Conservation (phyloP, 2,329 filamentous ascomycete species). For the Aspergillus neoniger region DNA sequence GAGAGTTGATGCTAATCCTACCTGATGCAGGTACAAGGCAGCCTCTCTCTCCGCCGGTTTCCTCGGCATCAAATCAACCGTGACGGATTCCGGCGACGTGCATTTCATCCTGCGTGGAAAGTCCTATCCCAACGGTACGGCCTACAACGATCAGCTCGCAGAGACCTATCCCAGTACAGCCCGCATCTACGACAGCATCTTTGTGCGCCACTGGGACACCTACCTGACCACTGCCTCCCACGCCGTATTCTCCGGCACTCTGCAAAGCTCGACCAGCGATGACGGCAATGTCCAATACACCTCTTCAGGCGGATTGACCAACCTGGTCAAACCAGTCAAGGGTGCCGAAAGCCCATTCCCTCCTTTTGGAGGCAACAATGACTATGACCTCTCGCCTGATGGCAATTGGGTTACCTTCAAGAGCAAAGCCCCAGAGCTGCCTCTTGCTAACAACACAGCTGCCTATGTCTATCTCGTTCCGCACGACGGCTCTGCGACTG, state of each 20-base stretch:
- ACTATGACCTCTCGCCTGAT: slow-evolving; percentile 67
- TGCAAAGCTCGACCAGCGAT: slow-evolving; percentile 39
- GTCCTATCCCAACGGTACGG: slow-evolving; percentile 67
- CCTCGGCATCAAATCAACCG: slow-evolving; percentile 41
- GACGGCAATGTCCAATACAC: slow-evolving; percentile 40
- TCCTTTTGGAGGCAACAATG: slow-evolving; percentile 76
- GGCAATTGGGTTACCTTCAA: slow-evolving; percentile 45
- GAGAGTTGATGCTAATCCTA: neutral
- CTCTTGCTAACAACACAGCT: slow-evolving; percentile 67
- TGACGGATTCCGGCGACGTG: slow-evolving; percentile 46
- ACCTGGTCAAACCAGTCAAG: slow-evolving; percentile 42
- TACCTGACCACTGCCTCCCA: slow-evolving; percentile 70
- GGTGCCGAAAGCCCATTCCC: slow-evolving; percentile 49
- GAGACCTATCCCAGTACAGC: slow-evolving; percentile 64
- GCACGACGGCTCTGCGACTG: slow-evolving; percentile 61
- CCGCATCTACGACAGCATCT: slow-evolving; percentile 72
- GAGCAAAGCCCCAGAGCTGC: slow-evolving; percentile 46
- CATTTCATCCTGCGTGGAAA: slow-evolving; percentile 60
- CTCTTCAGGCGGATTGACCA: slow-evolving; percentile 59
- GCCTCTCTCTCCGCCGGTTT: slow-evolving; percentile 41
- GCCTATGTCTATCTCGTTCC: slow-evolving; percentile 76
- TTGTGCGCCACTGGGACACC: slow-evolving; percentile 81
- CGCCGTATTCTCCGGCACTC: slow-evolving; percentile 70
- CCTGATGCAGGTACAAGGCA: slow-evolving; percentile 37
- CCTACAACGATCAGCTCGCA: slow-evolving; percentile 66